Evolutionary conservation across 2,329 filamentous ascomycete species (phyloP).

Genomic region (Hypoxylon sp.): DNA sequence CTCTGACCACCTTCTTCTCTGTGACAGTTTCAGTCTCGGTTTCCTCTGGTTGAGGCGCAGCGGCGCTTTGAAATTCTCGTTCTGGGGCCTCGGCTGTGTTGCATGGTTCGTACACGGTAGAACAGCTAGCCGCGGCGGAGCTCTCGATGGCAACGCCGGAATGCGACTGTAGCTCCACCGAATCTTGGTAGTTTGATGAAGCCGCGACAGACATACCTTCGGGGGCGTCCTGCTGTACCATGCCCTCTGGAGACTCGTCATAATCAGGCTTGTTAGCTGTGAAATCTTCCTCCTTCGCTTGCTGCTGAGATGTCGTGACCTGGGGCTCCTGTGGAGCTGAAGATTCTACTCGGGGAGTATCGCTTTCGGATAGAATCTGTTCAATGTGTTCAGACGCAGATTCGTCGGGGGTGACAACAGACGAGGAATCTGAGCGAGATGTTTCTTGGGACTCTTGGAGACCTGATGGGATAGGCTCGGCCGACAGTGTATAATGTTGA

Average conservation of each 20-base stretch:
- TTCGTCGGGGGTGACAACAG: not conserved
- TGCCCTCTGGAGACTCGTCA: not conserved
- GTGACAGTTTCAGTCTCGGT: constrained; percentile 43
- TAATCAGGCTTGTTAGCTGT: not conserved
- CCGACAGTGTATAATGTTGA: not conserved
- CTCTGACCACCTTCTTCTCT: constrained; percentile 43
- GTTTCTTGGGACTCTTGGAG: constrained; percentile 4
- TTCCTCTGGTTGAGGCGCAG: constrained; percentile 33
- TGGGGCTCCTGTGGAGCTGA: not conserved
- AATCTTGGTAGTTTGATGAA: not conserved
- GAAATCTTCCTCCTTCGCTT: not conserved
- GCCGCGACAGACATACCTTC: not conserved
- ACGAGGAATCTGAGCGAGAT: not conserved
- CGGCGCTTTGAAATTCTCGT: constrained; percentile 2
- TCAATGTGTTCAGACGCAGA: not conserved
- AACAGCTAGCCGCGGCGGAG: constrained; percentile 12
- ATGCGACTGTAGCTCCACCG: not conserved
- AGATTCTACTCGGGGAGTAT: not conserved
- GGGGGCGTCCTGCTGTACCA: not conserved
- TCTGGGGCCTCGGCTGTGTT: constrained; percentile 8
- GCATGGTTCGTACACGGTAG: constrained; percentile 37
- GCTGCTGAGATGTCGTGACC: not conserved
- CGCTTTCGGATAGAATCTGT: not conserved
- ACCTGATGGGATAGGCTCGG: constrained; percentile 2
- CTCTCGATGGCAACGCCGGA: constrained; percentile 3